Conservation (phyloP, 371 early-diverging fungal species). For the Mucor saturninus region DNA sequence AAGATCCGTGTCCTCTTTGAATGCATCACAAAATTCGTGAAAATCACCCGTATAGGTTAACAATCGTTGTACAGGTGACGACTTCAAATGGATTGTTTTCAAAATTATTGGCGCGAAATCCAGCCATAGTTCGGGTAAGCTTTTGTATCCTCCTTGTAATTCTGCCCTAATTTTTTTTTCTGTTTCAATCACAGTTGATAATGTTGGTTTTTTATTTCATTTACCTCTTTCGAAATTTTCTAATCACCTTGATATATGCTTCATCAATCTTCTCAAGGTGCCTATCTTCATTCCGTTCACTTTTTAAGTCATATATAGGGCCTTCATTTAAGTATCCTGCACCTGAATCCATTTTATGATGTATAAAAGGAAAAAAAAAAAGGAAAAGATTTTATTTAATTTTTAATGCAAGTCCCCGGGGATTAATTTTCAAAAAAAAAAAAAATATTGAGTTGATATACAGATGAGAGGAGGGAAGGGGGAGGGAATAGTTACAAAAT, state of each 20-base stretch:
- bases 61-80: conserved; percentile 31
- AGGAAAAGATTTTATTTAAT: conserved; percentile 3
- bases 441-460: background rate
- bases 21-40: conserved; percentile 43
- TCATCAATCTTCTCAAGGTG: conserved; percentile 23
- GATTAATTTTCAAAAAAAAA: background rate
- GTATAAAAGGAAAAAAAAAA: background rate
- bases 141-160: conserved; percentile 28
- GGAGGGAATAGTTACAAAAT: background rate
- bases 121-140: conserved; percentile 36
- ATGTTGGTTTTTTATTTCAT: background rate
- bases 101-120: conserved; percentile 32
- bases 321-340: conserved; percentile 1
- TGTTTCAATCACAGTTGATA: no score
- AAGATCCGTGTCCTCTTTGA: conserved; percentile 33
- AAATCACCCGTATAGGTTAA: conserved; percentile 39
- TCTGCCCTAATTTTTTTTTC: conserved; percentile 19
- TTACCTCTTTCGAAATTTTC: conserved; percentile 44
- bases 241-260: conserved; percentile 24
- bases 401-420: no score
- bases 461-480: background rate
- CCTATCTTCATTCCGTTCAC: conserved; percentile 7
- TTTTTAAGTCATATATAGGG: background rate
- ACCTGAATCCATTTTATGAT: conserved; percentile 11
- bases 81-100: conserved; percentile 21